phyloP scores from a whole-genome alignment of 345 rosid species.

The Brassica nigra region DNA sequence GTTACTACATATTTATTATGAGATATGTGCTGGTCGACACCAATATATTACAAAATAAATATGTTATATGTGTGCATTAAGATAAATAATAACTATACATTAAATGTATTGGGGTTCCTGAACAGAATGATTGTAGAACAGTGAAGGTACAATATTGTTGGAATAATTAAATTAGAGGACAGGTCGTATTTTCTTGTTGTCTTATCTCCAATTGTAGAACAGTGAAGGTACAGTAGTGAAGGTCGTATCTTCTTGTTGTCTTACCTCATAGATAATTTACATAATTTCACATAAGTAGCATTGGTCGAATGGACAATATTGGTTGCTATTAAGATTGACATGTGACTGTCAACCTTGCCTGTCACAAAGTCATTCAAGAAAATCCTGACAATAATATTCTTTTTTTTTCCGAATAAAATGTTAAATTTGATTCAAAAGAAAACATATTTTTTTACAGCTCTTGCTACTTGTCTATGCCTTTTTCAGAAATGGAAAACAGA shows the following conservation, averaged over 20 bases:
- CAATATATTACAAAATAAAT: not conserved
- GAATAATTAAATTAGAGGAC: conserved; percentile 22
- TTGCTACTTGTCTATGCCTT: no score
- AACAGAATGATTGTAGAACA: conserved; percentile 22
- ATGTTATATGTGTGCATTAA: conserved; percentile 14
- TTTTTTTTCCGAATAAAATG: no score
- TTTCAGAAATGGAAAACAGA: no score
- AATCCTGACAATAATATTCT: not conserved
- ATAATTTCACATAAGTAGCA: not conserved
- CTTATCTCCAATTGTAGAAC: conserved; percentile 15
- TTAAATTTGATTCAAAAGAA: no score
- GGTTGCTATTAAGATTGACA: not conserved
- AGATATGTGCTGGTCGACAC: not conserved
- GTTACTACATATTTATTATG: not conserved
- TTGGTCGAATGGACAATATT: not conserved
- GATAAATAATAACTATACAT: conserved; percentile 1
- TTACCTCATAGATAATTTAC: not conserved
- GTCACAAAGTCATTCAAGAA: not conserved
- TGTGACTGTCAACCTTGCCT: not conserved
- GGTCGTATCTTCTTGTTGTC: conserved; percentile 21
- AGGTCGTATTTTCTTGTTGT: conserved; percentile 24
- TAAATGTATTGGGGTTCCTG: conserved; percentile 16
- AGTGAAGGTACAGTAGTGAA: conserved; percentile 18
- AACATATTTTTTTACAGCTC: no score
- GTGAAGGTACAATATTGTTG: conserved; percentile 24